Percentiles rank a stretch among this genome's conserved stretches.
phyloP scores from a whole-genome alignment of 768 basidiomycete species.

The Suillus alpinus region DNA sequence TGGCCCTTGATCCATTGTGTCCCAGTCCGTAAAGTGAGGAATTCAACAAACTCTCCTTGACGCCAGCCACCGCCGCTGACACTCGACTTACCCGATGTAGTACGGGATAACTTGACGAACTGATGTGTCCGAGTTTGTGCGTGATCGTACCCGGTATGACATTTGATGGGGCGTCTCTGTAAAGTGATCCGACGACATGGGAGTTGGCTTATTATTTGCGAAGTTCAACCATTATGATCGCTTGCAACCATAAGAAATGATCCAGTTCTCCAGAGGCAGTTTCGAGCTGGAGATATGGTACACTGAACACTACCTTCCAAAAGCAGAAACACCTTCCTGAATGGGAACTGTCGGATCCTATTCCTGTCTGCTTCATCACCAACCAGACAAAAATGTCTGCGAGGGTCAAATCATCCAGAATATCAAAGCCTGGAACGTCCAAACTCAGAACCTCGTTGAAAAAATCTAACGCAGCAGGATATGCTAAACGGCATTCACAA shows the following conservation, averaged over 20 bases:
- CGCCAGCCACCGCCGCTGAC: neutral
- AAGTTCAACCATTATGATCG: neutral
- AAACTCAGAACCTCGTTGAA: conserved; percentile 14
- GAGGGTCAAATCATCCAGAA: conserved; percentile 18
- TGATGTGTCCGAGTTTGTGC: neutral
- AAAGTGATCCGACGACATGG: neutral
- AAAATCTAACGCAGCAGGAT: conserved; percentile 45
- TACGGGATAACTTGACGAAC: neutral
- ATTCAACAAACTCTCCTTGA: neutral
- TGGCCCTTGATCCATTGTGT: neutral
- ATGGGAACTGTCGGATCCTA: conserved; percentile 11
- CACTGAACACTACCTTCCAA: conserved; percentile 19
- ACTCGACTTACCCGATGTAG: neutral
- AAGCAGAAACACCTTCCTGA: conserved; percentile 10
- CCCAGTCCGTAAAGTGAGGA: neutral
- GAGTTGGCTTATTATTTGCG: neutral
- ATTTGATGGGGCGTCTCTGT: neutral
- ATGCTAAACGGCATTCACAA: conserved; percentile 47
- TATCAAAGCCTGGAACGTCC: conserved; percentile 10
- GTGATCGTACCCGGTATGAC: neutral
- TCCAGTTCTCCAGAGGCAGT: neutral
- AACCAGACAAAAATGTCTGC: neutral
- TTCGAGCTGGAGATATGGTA: neutral
- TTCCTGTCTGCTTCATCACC: conserved; percentile 10
- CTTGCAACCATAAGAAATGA: neutral